Evolutionary conservation across 352 stramenopile genomes (phyloP).

Genomic region (Phytophthora capsici): DNA sequence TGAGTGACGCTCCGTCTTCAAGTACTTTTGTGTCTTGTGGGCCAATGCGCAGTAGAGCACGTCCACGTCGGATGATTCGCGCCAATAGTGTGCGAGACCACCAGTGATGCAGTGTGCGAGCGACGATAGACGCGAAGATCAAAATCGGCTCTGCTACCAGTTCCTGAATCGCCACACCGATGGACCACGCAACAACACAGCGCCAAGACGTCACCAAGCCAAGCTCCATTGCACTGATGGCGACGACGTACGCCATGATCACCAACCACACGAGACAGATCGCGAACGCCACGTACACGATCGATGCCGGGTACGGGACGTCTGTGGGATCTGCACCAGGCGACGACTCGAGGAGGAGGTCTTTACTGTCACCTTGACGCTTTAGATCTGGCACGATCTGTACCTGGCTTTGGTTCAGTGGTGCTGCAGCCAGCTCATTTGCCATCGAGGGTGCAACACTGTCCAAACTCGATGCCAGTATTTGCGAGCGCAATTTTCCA

Average conservation of each 20-base stretch:
- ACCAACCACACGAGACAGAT: slow-evolving; percentile 50
- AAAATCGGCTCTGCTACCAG: slow-evolving; percentile 55
- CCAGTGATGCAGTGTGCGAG: slow-evolving; percentile 62
- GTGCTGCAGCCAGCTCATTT: slow-evolving; percentile 45
- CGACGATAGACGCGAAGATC: slow-evolving; percentile 59
- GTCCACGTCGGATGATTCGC: slow-evolving; percentile 51
- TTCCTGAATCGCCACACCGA: slow-evolving; percentile 57
- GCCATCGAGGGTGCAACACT: slow-evolving; percentile 58
- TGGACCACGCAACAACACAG: slow-evolving; percentile 56
- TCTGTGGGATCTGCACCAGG: slow-evolving; percentile 18
- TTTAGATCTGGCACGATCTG: background rate
- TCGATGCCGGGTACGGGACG: slow-evolving; percentile 73
- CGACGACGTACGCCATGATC: slow-evolving; percentile 49
- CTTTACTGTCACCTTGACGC: background rate
- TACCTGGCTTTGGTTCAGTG: slow-evolving; percentile 24
- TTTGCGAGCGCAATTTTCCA: slow-evolving; percentile 70
- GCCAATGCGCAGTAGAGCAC: slow-evolving; percentile 53
- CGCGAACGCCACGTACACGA: slow-evolving; percentile 62
- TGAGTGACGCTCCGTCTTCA: slow-evolving; percentile 46
- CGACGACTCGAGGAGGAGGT: background rate
- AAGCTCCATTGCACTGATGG: slow-evolving; percentile 53
- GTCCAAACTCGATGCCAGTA: slow-evolving; percentile 62
- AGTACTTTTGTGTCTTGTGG: slow-evolving; percentile 22
- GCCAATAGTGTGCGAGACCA: slow-evolving; percentile 55
- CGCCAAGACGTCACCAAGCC: slow-evolving; percentile 55